Evolutionary conservation across 2,329 filamentous ascomycete species (phyloP).

Genomic region (Periconia sp.): DNA sequence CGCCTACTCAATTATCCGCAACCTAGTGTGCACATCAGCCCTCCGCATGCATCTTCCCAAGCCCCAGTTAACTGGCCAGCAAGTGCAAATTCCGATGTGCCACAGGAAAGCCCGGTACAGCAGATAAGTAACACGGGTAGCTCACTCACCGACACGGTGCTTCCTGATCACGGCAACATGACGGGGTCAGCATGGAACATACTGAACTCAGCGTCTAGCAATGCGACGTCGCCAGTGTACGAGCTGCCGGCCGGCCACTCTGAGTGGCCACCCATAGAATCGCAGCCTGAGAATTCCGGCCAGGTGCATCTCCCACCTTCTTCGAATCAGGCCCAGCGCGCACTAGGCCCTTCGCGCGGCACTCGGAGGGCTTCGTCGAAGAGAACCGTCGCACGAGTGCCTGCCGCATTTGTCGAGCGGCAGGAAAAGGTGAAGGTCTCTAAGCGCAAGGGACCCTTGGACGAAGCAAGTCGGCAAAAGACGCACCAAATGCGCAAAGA

Average conservation of each 20-base stretch:
- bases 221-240: conserved; percentile 1
- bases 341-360: conserved; percentile 8
- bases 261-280: conserved; percentile 15
- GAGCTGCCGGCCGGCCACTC: conserved; percentile 27
- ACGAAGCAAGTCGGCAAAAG: conserved; percentile 35
- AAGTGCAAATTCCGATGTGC: conserved; percentile 10
- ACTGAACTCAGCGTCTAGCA: conserved; percentile 2
- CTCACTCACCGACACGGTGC: conserved; percentile 18
- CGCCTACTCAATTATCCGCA: conserved; percentile 24
- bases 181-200: conserved; percentile 15
- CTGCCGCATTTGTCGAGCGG: conserved; percentile 40
- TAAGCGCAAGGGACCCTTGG: conserved; percentile 35
- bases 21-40: conserved; percentile 18
- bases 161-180: conserved; percentile 13
- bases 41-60: conserved; percentile 23
- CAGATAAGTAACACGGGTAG: too few relatives aligned
- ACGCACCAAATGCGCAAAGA: conserved; percentile 44
- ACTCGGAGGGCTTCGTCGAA: conserved; percentile 23
- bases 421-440: conserved; percentile 41
- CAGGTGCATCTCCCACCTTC: neutral
- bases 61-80: conserved; percentile 17
- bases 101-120: too few relatives aligned
- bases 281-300: conserved; percentile 14
- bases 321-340: conserved; percentile 12
- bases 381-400: conserved; percentile 36